These are phyloP conservation scores for Myriosclerotinia curreyana DNA, from an alignment of 2,329 filamentous ascomycete genomes.

Conservation along the genomic window DNA sequence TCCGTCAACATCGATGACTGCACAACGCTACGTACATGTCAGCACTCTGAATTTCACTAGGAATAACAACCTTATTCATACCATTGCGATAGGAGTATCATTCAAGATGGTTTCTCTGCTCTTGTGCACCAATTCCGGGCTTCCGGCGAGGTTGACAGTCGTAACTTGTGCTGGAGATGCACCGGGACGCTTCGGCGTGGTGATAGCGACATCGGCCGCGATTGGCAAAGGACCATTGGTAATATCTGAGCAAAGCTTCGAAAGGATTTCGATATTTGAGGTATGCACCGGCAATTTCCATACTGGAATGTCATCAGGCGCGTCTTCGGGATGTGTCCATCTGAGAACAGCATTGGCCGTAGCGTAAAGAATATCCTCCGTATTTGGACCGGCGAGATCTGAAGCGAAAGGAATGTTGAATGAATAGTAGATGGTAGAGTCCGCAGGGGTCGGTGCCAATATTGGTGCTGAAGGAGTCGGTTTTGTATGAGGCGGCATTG, in stretches of 20 bases:
- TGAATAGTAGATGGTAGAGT: conserved; percentile 81
- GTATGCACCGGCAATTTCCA: conserved; percentile 90
- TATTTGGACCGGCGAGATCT: conserved; percentile 86
- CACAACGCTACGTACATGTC: conserved; percentile 66
- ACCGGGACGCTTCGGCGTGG: conserved; percentile 69
- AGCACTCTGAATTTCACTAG: conserved; percentile 30
- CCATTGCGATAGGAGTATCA: conserved; percentile 87
- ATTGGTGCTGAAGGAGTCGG: conserved; percentile 50
- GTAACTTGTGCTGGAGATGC: conserved; percentile 57
- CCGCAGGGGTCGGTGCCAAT: conserved; percentile 67
- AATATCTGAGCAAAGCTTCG: conserved; percentile 77
- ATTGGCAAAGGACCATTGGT: conserved; percentile 68
- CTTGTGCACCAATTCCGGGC: conserved; percentile 82
- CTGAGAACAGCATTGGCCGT: conserved; percentile 81
- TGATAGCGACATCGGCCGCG: conserved; percentile 80
- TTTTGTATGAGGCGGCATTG: conserved; percentile 55
- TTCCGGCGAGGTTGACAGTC: conserved; percentile 87
- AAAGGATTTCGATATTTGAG: conserved; percentile 77
- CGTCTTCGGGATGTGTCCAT: conserved; percentile 90
- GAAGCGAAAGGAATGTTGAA: conserved; percentile 98
- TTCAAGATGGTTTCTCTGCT: conserved; percentile 87
- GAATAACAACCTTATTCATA: conserved; percentile 48
- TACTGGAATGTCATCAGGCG: conserved; percentile 77
- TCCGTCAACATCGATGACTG: conserved; percentile 89
- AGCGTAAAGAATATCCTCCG: conserved; percentile 91